A percentile compares a stretch with the other conserved stretches of the same genome.
Conservation (phyloP, 2,329 filamentous ascomycete species). For the Cladosporium sp. region DNA sequence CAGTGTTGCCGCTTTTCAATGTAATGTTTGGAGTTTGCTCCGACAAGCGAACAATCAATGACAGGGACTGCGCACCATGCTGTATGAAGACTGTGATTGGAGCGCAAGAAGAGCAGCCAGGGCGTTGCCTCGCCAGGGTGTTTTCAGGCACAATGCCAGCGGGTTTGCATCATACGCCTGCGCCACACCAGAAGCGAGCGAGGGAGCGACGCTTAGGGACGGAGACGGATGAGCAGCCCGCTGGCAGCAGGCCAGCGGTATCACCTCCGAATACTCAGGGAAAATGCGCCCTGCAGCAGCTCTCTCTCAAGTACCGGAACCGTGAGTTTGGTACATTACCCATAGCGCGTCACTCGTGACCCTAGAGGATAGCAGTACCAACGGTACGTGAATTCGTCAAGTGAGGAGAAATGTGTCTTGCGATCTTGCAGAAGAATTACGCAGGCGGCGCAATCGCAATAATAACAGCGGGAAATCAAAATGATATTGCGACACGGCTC, state of each 20-base stretch:
- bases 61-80: neutral
- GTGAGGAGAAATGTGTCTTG: neutral
- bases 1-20: neutral
- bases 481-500: neutral
- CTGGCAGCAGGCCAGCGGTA: neutral
- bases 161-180: neutral
- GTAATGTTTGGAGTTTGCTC: neutral
- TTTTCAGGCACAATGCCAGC: neutral
- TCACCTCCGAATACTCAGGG: neutral
- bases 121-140: neutral
- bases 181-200: slow-evolving; percentile 6
- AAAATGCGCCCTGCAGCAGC: slow-evolving; percentile 5
- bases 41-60: neutral
- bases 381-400: neutral
- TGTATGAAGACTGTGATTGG: neutral
- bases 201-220: neutral
- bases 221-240: neutral
- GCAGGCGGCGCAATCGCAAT: neutral
- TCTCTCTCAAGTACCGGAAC: slow-evolving; percentile 5
- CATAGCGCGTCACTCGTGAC: slow-evolving; percentile 2
- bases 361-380: slow-evolving; percentile 2
- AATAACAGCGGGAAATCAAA: neutral
- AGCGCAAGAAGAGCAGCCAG: neutral
- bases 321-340: neutral
- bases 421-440: neutral